phyloP scores from a whole-genome alignment of 495 filamentous ascomycete genomes.

The Umbilicaria muhlenbergii region DNA sequence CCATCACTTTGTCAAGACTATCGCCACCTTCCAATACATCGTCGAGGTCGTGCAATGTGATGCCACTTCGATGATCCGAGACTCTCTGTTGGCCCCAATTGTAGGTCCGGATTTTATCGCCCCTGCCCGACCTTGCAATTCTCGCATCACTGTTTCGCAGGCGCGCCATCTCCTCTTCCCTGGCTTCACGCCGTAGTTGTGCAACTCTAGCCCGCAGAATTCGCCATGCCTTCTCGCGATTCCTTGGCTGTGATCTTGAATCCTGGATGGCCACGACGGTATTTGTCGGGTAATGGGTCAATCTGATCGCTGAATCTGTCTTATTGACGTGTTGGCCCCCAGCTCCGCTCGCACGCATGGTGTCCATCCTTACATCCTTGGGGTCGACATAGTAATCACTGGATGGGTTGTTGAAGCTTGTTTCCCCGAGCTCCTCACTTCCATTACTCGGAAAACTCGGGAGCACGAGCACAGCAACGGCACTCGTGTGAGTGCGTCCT shows the following conservation, averaged over 20 bases:
- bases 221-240: slow-evolving; percentile 74
- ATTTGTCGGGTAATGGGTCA: slow-evolving; percentile 82
- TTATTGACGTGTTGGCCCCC: slow-evolving; percentile 98
- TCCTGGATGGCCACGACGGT: slow-evolving; percentile 86
- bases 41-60: slow-evolving; percentile 68
- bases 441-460: slow-evolving; percentile 58
- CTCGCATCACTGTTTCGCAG: slow-evolving; percentile 62
- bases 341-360: slow-evolving; percentile 82
- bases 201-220: slow-evolving; percentile 71
- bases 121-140: slow-evolving; percentile 65
- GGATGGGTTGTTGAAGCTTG: slow-evolving; percentile 58
- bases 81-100: slow-evolving; percentile 88
- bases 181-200: slow-evolving; percentile 60
- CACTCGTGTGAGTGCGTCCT: slow-evolving; percentile 85
- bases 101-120: slow-evolving; percentile 90
- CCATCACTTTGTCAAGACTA: slow-evolving; percentile 59
- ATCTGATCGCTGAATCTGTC: slow-evolving; percentile 85
- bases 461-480: slow-evolving; percentile 78
- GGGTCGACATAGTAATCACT: slow-evolving; percentile 84
- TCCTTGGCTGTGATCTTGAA: slow-evolving; percentile 74
- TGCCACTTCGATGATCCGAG: slow-evolving; percentile 81
- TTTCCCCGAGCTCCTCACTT: slow-evolving; percentile 25
- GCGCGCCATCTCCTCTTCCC: slow-evolving; percentile 64
- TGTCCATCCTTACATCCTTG: slow-evolving; percentile 70
- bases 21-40: slow-evolving; percentile 62